These are phyloP conservation scores for Pulveroboletus sp. DNA, from an alignment of 768 basidiomycete species.

Conservation along the genomic window DNA sequence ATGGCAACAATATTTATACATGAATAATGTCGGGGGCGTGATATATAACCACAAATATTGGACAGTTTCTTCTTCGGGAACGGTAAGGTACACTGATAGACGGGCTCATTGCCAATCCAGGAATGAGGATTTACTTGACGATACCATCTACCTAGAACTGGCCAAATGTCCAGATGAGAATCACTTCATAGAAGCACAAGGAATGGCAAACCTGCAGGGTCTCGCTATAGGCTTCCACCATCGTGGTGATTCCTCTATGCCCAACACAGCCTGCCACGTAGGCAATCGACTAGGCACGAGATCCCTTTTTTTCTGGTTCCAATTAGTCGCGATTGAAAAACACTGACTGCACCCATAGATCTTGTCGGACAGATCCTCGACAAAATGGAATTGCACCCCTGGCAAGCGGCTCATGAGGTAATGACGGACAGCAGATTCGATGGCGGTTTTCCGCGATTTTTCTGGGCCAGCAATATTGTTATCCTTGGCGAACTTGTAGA, in stretches of 20 bases:
- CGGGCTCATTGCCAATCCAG: too few species aligned
- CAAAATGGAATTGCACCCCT: neutral
- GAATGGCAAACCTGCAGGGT: too few species aligned
- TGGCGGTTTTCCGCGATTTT: too few species aligned
- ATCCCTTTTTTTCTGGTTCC: neutral
- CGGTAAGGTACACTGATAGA: too few species aligned
- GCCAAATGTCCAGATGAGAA: too few species aligned
- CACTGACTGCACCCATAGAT: neutral
- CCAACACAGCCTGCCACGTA: neutral
- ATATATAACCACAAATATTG: too few species aligned
- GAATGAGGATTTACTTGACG: too few species aligned
- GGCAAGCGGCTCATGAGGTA: neutral
- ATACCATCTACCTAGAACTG: too few species aligned
- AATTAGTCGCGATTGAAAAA: neutral
- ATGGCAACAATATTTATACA: too few species aligned
- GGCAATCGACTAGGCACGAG: neutral
- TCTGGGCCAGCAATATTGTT: neutral
- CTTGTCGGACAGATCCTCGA: neutral
- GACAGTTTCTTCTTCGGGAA: too few species aligned
- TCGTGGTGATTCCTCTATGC: neutral
- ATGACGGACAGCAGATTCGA: neutral
- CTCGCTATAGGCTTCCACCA: neutral
- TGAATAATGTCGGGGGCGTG: too few species aligned
- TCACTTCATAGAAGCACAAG: too few species aligned
- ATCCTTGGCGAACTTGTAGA: neutral